Evolutionary conservation across 2,329 filamentous ascomycete species (phyloP), one percentile per base, ranked within the genome.

Genomic region (Sporothrix protearum): DNA sequence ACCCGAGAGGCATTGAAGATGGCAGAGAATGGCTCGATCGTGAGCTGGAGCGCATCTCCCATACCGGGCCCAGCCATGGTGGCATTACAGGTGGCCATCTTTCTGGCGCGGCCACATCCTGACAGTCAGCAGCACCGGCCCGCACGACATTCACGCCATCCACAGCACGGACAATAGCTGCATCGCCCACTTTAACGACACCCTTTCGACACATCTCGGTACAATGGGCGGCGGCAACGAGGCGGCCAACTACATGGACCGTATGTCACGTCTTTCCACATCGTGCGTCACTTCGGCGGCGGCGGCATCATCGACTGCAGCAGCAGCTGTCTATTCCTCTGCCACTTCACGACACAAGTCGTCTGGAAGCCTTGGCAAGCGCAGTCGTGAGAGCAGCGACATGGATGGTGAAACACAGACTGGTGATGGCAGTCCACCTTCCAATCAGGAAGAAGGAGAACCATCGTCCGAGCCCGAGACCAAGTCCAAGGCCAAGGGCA

Each of bases 341-440:
- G n/a, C n/a, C n/a, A n/a, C n/a, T 9, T 28, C 28, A 10, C 30
- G 16, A 14, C 28, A 19, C 55, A n/a, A 30, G 0, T 22, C 30
- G 1, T 64, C 59, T n/a, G 12, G 36, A 42, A 45, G 59, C 36
- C 59, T 64, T 16, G 66, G 66, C 30, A 68, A 68, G 33, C 66
- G 66, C 19, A 30, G 33, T 10, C 47, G 64, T 22, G 49, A 25
- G 10, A 55, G n/a, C 30, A 68, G 30, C 30, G 66, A 42, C 19
- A 10, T 67, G 19, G 45, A 36, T 28, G 45, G 28, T 10, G 64
- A 36, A 16, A 68, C 28, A 8, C 25, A 33, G 42, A 4, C 63
- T 1, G 42, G 63, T 1, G 42, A 33, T 19, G 47, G 45, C 64
- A 42, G 47, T 16, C 33, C 47, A 4, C 16, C 64, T 8, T 1